These are phyloP conservation scores for Raphanus raphanistrum DNA, from an alignment of 345 rosid species.

Conservation along the genomic window DNA sequence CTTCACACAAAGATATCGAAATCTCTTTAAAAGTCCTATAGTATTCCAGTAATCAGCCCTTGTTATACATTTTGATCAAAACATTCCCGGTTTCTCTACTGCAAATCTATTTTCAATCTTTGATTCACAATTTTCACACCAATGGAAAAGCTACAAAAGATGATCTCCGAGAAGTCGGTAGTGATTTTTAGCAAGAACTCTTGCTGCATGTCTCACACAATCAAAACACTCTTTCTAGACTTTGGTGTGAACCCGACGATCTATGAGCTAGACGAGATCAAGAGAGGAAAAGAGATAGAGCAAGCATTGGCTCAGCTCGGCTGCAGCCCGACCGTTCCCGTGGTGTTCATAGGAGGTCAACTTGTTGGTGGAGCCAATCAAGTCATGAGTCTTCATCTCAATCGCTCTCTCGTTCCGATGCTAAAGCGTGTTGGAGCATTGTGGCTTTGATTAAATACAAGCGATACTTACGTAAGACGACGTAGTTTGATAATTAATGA, in stretches of 20 bases:
- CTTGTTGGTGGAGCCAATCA: constrained; percentile 74
- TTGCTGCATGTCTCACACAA: constrained; percentile 72
- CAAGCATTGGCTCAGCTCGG: constrained; percentile 70
- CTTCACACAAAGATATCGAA: background rate
- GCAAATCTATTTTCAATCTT: background rate
- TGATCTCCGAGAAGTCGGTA: constrained; percentile 69
- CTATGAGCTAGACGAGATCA: constrained; percentile 70
- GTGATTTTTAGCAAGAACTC: constrained; percentile 79
- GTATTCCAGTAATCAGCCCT: background rate
- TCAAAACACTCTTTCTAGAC: constrained; percentile 61
- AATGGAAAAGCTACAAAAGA: constrained; percentile 57
- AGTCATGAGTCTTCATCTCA: constrained; percentile 61
- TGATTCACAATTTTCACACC: background rate
- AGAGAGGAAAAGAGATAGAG: constrained; percentile 66
- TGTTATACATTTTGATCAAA: background rate
- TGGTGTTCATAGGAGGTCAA: constrained; percentile 76
- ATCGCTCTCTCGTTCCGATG: constrained; percentile 67
- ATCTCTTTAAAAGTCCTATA: background rate
- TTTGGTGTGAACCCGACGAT: constrained; percentile 70
- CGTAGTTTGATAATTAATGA: background rate
- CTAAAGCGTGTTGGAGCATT: constrained; percentile 61
- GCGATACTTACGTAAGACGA: background rate
- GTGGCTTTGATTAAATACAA: constrained; percentile 51
- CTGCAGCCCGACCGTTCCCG: constrained; percentile 62
- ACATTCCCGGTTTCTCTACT: background rate